A percentile compares a stretch with the other conserved stretches of the same genome.
Evolutionary conservation across 2,329 filamentous ascomycete genomes (phyloP).

Genomic region (Teratosphaeria pseudoeucalypti): DNA sequence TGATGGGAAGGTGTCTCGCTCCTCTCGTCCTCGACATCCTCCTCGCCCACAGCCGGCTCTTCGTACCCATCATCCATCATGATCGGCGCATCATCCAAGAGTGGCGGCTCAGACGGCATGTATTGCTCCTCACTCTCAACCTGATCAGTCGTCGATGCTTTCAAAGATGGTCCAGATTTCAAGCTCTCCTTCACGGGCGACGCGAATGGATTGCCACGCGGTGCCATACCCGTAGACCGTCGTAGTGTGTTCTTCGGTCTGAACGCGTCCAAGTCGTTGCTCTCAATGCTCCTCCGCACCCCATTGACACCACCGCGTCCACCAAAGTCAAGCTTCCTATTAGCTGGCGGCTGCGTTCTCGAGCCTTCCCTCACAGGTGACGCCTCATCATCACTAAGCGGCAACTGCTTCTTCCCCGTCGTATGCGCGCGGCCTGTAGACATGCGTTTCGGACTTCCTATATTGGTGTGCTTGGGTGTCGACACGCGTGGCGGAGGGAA

Average conservation of each 20-base stretch:
- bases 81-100: conserved; percentile 5
- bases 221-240: conserved; percentile 13
- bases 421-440: conserved; percentile 42
- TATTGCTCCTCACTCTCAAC: conserved; percentile 2
- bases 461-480: conserved; percentile 55
- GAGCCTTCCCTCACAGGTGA: conserved; percentile 1
- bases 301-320: conserved; percentile 14
- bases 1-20: not conserved
- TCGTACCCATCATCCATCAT: conserved; percentile 3
- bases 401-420: conserved; percentile 4
- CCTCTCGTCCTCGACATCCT: not conserved
- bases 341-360: conserved; percentile 19
- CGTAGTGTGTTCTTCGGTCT: conserved; percentile 20
- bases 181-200: conserved; percentile 6
- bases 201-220: conserved; percentile 11
- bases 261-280: conserved; percentile 18
- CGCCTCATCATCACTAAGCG: not conserved
- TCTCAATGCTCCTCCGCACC: conserved; percentile 17
- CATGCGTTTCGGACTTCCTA: conserved; percentile 51
- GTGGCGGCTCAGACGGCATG: not conserved
- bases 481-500: conserved; percentile 41
- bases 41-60: not conserved
- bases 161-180: not conserved
- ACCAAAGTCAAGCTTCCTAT: conserved; percentile 24
- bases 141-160: conserved; percentile 1